Conservation (phyloP, 768 basidiomycete species). For the Phanerochaete sordida region DNA sequence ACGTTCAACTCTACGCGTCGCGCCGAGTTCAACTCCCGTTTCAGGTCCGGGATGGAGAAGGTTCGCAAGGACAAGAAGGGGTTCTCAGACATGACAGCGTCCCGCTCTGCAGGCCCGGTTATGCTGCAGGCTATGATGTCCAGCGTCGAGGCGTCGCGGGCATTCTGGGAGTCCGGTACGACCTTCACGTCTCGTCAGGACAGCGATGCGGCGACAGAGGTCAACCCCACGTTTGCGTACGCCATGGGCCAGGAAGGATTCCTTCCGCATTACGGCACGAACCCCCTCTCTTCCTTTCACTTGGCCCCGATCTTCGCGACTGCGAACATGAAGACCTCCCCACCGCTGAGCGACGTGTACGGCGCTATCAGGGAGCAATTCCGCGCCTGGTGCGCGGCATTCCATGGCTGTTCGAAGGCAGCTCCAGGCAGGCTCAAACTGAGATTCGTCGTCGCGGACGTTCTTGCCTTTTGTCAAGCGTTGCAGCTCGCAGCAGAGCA, state of each 20-base stretch:
- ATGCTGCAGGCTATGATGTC: constrained; percentile 13
- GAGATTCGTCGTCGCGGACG: constrained; percentile 15
- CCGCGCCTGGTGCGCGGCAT: constrained; percentile 7
- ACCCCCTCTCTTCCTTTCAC: constrained; percentile 41
- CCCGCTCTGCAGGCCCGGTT: constrained; percentile 39
- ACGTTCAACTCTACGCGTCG: not conserved
- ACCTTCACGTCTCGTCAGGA: constrained; percentile 23
- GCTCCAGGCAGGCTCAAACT: not conserved
- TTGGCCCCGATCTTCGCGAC: constrained; percentile 24
- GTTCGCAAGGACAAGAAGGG: not conserved
- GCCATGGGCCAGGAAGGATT: constrained; percentile 34
- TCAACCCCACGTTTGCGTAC: constrained; percentile 47
- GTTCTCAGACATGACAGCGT: not conserved
- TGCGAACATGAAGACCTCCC: not conserved
- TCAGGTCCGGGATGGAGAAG: not conserved
- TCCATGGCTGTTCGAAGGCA: not conserved
- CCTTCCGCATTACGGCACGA: constrained; percentile 41
- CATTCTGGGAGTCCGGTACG: constrained; percentile 41
- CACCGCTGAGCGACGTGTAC: not conserved
- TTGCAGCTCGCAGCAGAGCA: too few species aligned
- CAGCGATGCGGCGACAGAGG: constrained; percentile 20
- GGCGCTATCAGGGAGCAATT: constrained; percentile 2
- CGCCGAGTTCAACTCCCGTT: too few species aligned
- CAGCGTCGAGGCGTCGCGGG: constrained; percentile 20
- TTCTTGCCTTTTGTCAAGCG: constrained; percentile 9